Percentiles rank a stretch among this genome's conserved stretches.
These are phyloP conservation scores for Lichenothelia convexa DNA, from an alignment of 495 filamentous ascomycete genomes.

Conservation along the genomic window DNA sequence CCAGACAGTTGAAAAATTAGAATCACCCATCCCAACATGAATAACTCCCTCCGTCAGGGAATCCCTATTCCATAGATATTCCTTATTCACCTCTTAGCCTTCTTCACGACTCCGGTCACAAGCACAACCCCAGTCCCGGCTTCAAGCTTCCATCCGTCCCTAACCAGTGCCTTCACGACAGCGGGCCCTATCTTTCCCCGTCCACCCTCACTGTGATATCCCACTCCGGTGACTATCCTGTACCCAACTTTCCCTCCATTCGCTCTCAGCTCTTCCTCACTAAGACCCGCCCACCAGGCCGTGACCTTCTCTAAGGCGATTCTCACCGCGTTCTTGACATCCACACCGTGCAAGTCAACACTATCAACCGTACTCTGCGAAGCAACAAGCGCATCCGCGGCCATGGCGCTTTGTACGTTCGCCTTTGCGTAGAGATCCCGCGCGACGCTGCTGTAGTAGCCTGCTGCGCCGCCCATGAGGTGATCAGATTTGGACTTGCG, in stretches of 20 bases:
- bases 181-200: conserved; percentile 57
- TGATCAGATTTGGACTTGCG: conserved; percentile 45
- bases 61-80: too few species aligned
- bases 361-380: conserved; percentile 31
- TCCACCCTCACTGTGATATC: conserved; percentile 61
- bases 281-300: conserved; percentile 63
- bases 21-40: too few species aligned
- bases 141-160: conserved; percentile 70
- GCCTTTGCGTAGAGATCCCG: conserved; percentile 32
- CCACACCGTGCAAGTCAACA: conserved; percentile 74
- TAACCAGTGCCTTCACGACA: conserved; percentile 55
- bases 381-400: conserved; percentile 30
- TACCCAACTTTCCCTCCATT: conserved; percentile 29
- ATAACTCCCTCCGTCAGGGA: too few species aligned
- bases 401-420: conserved; percentile 15
- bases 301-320: conserved; percentile 50
- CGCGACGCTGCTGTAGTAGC: conserved; percentile 42
- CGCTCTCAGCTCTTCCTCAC: conserved; percentile 32
- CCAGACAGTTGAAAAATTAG: too few species aligned
- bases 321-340: conserved; percentile 56
- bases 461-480: conserved; percentile 46
- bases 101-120: conserved; percentile 34
- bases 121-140: conserved; percentile 43
- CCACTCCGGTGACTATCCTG: conserved; percentile 63
- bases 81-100: too few species aligned